phyloP scores from a whole-genome alignment of 1,284 basidiomycete genomes.

The Fomitopsis pinicola region DNA sequence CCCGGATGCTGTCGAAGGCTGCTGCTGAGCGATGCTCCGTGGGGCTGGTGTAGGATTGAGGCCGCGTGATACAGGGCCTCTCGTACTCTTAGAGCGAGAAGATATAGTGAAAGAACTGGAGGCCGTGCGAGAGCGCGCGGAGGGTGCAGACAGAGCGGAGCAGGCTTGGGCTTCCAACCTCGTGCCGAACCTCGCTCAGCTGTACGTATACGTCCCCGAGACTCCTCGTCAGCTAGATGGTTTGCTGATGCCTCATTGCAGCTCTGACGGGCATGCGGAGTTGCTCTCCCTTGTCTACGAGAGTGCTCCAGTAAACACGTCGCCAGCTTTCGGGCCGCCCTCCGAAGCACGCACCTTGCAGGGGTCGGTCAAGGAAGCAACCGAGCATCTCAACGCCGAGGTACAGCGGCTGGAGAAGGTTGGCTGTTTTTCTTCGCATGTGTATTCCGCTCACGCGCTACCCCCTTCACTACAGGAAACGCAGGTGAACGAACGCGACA shows the following conservation, averaged over 20 bases:
- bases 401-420: slow-evolving; percentile 19
- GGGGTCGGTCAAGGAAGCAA: slow-evolving; percentile 5
- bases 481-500: slow-evolving; percentile 17
- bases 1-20: not conserved
- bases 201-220: slow-evolving; percentile 12
- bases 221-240: not conserved
- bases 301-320: slow-evolving; percentile 23
- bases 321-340: slow-evolving; percentile 18
- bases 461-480: slow-evolving; percentile 2
- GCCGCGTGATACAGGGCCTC: slow-evolving; percentile 7
- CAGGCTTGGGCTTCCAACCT: slow-evolving; percentile 10
- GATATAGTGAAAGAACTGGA: slow-evolving; percentile 18
- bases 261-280: slow-evolving; percentile 8
- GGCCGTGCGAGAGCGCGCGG: slow-evolving; percentile 1
- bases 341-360: slow-evolving; percentile 6
- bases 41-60: not conserved
- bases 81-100: slow-evolving; percentile 18
- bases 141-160: slow-evolving; percentile 4
- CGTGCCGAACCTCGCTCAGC: not conserved
- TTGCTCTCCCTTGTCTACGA: slow-evolving; percentile 17
- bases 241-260: not conserved
- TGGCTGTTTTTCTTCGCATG: not conserved
- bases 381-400: slow-evolving; percentile 10
- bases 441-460: too few relatives aligned
- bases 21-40: not conserved